phyloP scores from a whole-genome alignment of 1,284 basidiomycete species.

The Rhodofomes roseus region DNA sequence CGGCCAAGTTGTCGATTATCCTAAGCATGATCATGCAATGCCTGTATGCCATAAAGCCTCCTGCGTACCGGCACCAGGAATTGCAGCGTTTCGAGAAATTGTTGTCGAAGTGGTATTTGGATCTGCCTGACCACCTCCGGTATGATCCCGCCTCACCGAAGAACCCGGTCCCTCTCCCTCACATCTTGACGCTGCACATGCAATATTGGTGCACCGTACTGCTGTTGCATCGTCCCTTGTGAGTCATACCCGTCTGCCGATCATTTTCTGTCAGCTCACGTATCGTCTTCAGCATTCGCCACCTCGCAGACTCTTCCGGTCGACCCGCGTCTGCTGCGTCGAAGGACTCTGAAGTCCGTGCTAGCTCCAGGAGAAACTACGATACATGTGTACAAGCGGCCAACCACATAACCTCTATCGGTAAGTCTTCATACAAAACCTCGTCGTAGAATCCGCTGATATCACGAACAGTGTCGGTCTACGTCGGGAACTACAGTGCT shows the following conservation, averaged over 20 bases:
- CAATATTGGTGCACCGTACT: conserved; percentile 84
- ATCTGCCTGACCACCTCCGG: conserved; percentile 67
- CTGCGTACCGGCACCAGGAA: conserved; percentile 53
- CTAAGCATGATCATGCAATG: conserved; percentile 66
- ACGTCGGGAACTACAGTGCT: conserved; percentile 61
- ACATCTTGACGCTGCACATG: conserved; percentile 77
- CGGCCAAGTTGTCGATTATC: conserved; percentile 64
- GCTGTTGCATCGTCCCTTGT: conserved; percentile 81
- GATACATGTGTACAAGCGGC: conserved; percentile 71
- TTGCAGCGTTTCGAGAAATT: conserved; percentile 58
- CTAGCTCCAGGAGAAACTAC: conserved; percentile 61
- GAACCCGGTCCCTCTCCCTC: conserved; percentile 45
- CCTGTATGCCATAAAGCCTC: conserved; percentile 69
- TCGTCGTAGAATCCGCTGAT: not conserved
- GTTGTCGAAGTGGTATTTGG: conserved; percentile 77
- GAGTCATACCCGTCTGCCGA: conserved; percentile 30
- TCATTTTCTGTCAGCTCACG: no score
- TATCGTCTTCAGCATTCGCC: conserved; percentile 22
- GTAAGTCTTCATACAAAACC: conserved; percentile 35
- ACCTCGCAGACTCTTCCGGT: conserved; percentile 16
- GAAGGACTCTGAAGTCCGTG: conserved; percentile 50
- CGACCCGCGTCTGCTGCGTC: conserved; percentile 18
- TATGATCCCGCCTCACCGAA: conserved; percentile 50
- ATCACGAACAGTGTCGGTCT: conserved; percentile 45
- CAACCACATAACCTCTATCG: conserved; percentile 75